Evolutionary conservation across 257 asterid genomes (phyloP), one percentile per base, ranked within the genome.

Genomic region (Fraxinus anomala): DNA sequence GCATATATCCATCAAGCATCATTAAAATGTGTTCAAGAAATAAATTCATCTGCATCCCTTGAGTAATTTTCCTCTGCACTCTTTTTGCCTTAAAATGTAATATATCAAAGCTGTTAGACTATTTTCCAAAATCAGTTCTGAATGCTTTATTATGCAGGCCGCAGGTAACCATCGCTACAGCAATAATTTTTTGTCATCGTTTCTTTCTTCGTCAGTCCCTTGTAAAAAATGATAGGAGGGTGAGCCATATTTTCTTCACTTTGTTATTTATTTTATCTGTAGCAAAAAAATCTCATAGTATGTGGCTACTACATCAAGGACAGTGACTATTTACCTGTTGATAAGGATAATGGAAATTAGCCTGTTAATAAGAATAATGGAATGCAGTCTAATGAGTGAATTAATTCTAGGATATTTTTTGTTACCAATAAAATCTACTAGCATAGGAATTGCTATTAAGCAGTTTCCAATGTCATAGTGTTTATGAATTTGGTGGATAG

Each of bases 171-270:
- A 85, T 82, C 21, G 84, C 88, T 8, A 79, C 88, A 0, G 80
- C 88, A 30, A 82, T 77, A 5, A 51, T 82, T 14, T 82, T 85
- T 71, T 82, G 84, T 63, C 88, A 85, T 39, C 86, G 86, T 51
- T 85, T 85, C 81, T 85, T 82, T 68, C 84, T 79, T n/a, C 82
- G 84, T 6, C 85, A 72, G 47, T 84, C 88, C 79, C 85, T 78
- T 84, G 83, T 66, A 5, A 84, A 76, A 74, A 80, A 85, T 74
- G 84, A 85, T 75, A 73, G 82, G 49, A 79, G 82, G 80, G 84
- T 83, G 71, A 80, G 87, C 71, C 39, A 7, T 34, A 23, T 31
- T 66, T 51, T 11, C 49, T 44, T 40, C 16, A 73, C 51, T 21
- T 73, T 39, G 16, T 47, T 30, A 16, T 78, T 66, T 10, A 23